Base-by-base conservation (phyloP, 345 rosid species). In the Linum usitatissimum region DNA sequence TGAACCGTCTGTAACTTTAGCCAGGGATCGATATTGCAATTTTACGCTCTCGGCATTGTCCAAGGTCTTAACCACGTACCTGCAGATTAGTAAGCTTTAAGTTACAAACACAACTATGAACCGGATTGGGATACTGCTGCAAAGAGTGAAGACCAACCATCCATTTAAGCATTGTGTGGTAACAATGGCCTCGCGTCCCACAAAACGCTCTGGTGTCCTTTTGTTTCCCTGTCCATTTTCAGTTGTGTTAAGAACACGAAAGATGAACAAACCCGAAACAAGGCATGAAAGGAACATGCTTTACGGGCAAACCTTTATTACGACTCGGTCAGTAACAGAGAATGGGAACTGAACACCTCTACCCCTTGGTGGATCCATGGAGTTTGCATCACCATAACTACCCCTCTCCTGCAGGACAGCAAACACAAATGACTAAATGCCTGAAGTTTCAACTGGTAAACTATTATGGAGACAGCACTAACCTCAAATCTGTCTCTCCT, bases 101-200 rank as follows among this genome's bases (percentile, higher is more conserved):
- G 0, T 3, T n/a, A n/a, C n/a, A n/a, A n/a, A 10, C 15, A 45
- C 10, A 17, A 15, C 51, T 45, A 10, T 15, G 15, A 45, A 45
- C 38, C 3, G 38, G 38, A 7, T 1, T 34, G 38, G 4, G 38
- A 34, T 34, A 4, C 38, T 34, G 3, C 3, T 14, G 5, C 15
- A 4, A 56, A 5, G 38, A 67, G 14, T 57, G 30, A 65, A 54
- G 12, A 80, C 86, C 62, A 59, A 91, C 96, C 97, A 91, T 84
- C 96, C 97, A 71, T 91, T 88, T 73, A 91, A 76, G 93, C 97
- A 91, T 49, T 88, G 97, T 17, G 97, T 84, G 69, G 91, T 90
- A 59, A 87, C 91, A 57, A 87, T 80, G 57, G 97, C 95, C 77
- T 84, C 86, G 30, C 97, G 95, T 67, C 95, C 97, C 39, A 91